Evolutionary conservation across 2,329 filamentous ascomycete genomes (phyloP).

Genomic region (Beauveria brongniartii): DNA sequence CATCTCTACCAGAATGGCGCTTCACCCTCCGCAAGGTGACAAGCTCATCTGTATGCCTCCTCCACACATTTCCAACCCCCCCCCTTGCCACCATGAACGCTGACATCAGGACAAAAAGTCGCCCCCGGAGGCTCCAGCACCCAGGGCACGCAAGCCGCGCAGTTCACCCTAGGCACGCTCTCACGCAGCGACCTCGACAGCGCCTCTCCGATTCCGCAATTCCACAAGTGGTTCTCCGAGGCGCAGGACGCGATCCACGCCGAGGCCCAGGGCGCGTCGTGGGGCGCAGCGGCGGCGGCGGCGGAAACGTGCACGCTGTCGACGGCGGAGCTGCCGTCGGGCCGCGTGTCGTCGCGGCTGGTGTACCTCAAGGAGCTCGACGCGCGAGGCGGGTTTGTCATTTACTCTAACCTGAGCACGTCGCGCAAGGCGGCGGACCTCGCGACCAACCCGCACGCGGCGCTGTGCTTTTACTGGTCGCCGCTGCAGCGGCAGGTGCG

Average conservation of each 20-base stretch:
- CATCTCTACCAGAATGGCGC: conserved; percentile 33
- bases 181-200: conserved; percentile 51
- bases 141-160: conserved; percentile 55
- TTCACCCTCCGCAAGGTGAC: conserved; percentile 31
- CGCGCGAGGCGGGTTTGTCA: conserved; percentile 70
- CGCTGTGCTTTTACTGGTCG: conserved; percentile 87
- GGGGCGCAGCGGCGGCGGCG: conserved; percentile 50
- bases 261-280: conserved; percentile 21
- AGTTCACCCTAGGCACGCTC: conserved; percentile 62
- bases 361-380: conserved; percentile 97
- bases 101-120: conserved; percentile 31
- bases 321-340: conserved; percentile 75
- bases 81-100: neutral
- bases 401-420: conserved; percentile 90
- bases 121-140: conserved; percentile 53
- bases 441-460: conserved; percentile 65
- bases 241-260: conserved; percentile 53
- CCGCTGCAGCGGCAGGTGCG: conserved; percentile 81
- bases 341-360: conserved; percentile 73
- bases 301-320: conserved; percentile 85
- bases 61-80: neutral
- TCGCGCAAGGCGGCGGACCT: conserved; percentile 63
- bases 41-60: conserved; percentile 43
- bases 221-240: conserved; percentile 79
- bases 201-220: conserved; percentile 67